A percentile compares a stretch with the other conserved stretches of the same genome.
phyloP scores from a whole-genome alignment of 2,329 filamentous ascomycete genomes.

The Amylocarpus encephaloides region DNA sequence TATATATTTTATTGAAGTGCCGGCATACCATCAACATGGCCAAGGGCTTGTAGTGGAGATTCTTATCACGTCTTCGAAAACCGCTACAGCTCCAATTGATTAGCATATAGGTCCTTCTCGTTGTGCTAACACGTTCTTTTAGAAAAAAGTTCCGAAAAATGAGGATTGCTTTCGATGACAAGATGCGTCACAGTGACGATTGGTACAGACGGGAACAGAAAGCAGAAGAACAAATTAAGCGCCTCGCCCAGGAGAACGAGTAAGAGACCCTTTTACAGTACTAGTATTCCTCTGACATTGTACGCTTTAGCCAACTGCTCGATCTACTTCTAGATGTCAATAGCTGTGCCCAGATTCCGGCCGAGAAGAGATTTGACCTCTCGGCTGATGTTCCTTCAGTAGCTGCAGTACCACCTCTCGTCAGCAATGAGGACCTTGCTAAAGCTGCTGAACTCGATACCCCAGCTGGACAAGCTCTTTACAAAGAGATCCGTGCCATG shows the following conservation, averaged over 20 bases:
- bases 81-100: no score
- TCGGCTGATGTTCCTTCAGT: slow-evolving; percentile 28
- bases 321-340: slow-evolving; percentile 90
- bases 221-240: slow-evolving; percentile 72
- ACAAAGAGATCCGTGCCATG: slow-evolving; percentile 24
- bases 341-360: slow-evolving; percentile 69
- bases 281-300: slow-evolving; percentile 2
- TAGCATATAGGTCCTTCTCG: slow-evolving; percentile 32
- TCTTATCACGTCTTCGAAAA: no score
- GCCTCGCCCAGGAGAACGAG: slow-evolving; percentile 90
- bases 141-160: slow-evolving; percentile 97
- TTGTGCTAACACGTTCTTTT: slow-evolving; percentile 39
- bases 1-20: no score
- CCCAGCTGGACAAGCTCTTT: slow-evolving; percentile 24
- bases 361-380: slow-evolving; percentile 69
- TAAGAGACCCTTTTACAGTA: slow-evolving; percentile 40
- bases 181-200: slow-evolving; percentile 74
- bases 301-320: slow-evolving; percentile 65
- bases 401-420: slow-evolving; percentile 21
- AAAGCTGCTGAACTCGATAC: slow-evolving; percentile 19
- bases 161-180: slow-evolving; percentile 69
- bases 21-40: no score
- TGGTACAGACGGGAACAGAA: slow-evolving; percentile 77
- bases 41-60: no score
- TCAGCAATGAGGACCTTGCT: slow-evolving; percentile 23